phyloP scores from a whole-genome alignment of 225 moss, liverwort and hornwort genomes.

The Pleurozium schreberi region DNA sequence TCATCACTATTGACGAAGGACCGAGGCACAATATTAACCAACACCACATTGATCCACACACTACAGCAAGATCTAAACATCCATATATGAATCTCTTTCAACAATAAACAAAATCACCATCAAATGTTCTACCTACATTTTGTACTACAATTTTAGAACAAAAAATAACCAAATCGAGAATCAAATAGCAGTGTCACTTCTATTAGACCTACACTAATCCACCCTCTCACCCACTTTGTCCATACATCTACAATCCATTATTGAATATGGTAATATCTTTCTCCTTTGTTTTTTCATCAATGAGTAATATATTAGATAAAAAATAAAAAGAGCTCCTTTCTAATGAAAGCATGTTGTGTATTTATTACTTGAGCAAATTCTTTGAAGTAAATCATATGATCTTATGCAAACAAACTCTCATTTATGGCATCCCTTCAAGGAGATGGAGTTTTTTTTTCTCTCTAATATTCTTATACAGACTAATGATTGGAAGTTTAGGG shows the following conservation, averaged over 20 bases:
- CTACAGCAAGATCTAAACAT: neutral
- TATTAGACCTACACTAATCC: neutral
- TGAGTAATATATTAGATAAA: neutral
- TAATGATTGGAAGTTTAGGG: neutral
- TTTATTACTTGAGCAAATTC: fast-evolving
- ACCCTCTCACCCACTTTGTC: fast-evolving
- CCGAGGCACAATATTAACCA: fast-evolving
- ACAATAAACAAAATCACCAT: neutral
- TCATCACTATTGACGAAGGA: fast-evolving
- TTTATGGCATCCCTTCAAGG: fast-evolving
- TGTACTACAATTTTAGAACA: neutral
- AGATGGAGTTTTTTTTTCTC: neutral
- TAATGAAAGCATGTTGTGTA: neutral
- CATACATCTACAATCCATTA: neutral
- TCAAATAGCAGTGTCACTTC: fast-evolving
- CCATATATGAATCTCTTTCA: neutral
- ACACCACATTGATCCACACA: fast-evolving
- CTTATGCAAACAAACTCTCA: neutral
- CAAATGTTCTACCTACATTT: neutral
- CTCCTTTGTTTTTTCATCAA: fast-evolving
- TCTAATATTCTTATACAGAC: neutral
- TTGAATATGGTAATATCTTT: too few relatives aligned
- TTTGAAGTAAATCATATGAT: neutral
- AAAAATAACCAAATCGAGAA: neutral
- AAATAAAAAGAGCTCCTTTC: neutral